Evolutionary conservation across 331 rosid genomes (phyloP).

Genomic region (Spiraea crenata): DNA sequence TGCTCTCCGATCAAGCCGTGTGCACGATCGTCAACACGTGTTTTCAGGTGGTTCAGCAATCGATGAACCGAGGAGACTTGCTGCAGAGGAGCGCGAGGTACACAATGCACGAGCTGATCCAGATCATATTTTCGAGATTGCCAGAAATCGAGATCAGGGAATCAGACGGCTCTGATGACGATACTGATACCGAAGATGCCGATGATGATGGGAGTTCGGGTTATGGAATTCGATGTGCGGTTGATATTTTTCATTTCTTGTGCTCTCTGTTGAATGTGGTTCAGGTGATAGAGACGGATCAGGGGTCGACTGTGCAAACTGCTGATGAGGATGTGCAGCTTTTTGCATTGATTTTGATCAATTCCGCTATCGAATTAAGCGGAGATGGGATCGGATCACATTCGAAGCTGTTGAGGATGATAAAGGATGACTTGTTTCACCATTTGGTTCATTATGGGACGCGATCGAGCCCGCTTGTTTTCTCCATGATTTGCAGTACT

Average conservation of each 20-base stretch:
- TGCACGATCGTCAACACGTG: constrained; percentile 70
- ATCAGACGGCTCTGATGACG: constrained; percentile 34
- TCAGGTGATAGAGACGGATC: constrained; percentile 52
- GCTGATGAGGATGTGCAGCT: constrained; percentile 84
- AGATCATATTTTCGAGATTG: constrained; percentile 54
- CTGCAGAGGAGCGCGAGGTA: constrained; percentile 67
- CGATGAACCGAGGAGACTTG: constrained; percentile 60
- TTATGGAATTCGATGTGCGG: constrained; percentile 68
- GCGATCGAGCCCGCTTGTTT: constrained; percentile 65
- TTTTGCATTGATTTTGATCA: constrained; percentile 70
- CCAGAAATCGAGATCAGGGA: constrained; percentile 48
- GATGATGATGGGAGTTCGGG: constrained; percentile 35
- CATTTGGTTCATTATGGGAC: constrained; percentile 84
- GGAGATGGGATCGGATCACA: constrained; percentile 74
- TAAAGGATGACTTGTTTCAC: constrained; percentile 83
- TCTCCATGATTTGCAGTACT: constrained; percentile 92
- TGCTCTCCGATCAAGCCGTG: constrained; percentile 59
- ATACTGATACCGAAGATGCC: constrained; percentile 51
- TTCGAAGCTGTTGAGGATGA: constrained; percentile 81
- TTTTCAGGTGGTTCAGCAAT: constrained; percentile 78
- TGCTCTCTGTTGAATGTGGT: constrained; percentile 85
- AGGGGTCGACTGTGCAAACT: constrained; percentile 39
- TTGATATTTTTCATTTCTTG: constrained; percentile 73
- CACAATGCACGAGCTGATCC: constrained; percentile 86
- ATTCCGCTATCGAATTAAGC: constrained; percentile 70